phyloP scores from a whole-genome alignment of 164 flowering plant species.

The Stephania japonica region DNA sequence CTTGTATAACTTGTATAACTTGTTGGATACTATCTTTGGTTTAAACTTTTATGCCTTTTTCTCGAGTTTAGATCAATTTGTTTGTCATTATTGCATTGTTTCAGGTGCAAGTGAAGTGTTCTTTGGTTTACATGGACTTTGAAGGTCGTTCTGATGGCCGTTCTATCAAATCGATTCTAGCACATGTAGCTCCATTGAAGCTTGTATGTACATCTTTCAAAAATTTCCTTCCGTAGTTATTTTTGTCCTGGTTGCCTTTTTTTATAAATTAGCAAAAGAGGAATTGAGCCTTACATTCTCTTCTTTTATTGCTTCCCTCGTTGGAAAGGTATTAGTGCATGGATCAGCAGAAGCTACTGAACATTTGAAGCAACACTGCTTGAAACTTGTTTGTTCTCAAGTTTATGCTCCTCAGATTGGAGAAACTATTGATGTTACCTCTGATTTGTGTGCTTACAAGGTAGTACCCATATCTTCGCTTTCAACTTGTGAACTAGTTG shows the following conservation, averaged over 20 bases:
- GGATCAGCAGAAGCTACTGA: conserved; percentile 99
- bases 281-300: neutral
- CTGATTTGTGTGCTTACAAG: conserved; percentile 97
- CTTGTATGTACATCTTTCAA: conserved; percentile 48
- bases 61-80: neutral
- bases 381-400: conserved; percentile 77
- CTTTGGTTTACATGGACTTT: conserved; percentile 74
- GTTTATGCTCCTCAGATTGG: conserved; percentile 96
- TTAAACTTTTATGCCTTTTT: neutral
- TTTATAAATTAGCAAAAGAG: neutral
- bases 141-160: conserved; percentile 99
- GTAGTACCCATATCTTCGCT: conserved; percentile 23
- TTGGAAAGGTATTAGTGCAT: conserved; percentile 81
- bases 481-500: neutral
- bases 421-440: conserved; percentile 92
- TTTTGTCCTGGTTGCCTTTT: neutral
- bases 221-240: neutral
- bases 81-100: conserved; percentile 3
- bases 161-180: conserved; percentile 84
- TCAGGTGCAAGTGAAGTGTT: conserved; percentile 93
- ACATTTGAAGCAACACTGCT: conserved; percentile 91
- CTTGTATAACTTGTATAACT: neutral
- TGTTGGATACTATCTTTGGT: neutral
- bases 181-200: conserved; percentile 87
- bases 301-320: neutral